Base-by-base conservation (phyloP, 192 early-diverging fungal species). In the Spinellus fusiger region DNA sequence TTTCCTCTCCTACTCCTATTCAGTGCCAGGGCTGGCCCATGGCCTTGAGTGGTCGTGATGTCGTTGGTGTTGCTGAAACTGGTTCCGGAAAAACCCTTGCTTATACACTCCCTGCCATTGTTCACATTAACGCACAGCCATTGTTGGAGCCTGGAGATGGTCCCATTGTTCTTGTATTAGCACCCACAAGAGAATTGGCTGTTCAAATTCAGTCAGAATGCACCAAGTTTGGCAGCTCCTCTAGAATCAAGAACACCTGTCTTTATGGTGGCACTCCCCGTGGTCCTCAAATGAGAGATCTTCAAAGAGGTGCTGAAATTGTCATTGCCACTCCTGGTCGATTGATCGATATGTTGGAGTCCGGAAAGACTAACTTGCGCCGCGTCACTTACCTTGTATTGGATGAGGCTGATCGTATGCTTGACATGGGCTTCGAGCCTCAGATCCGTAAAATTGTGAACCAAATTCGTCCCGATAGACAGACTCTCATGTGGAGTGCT, bases 341-440 rank as follows among this genome's bases (percentile, higher is more conserved):
- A 59, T 82, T 99, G 62, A 95, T 99, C 44, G 96, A 99, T 73
- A 93, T 99, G 92, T 69, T 98, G 4, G 89, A 94, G 61, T 80
- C 80, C 49, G 86, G 89, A 12, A 86, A 81, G 56, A 96, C 93
- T 32, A 98, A 98, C 65, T 77, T 99, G 57, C 83, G 86, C 54
- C 85, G 94, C 54, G 96, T 99, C 33, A 96, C 95, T 5, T 96
- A 96, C 63, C 81, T 99, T 40, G 96, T 99, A 34, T 80, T 99
- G 59, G 96, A 98, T 79, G 95, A 98, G 71, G 96, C 96, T n/a
- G 96, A 98, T 75, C 86, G 94, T 54, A 96, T 96, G 96, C 75
- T 98, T 59, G 96, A 98, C 72, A 97, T 98, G 95, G 95, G 96
- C 64, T 97, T 96, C 68, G 96, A 98, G 78, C 92, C 92, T 47